Conservation (phyloP, 2,329 filamentous ascomycete genomes). For the Cercospora zeina region DNA sequence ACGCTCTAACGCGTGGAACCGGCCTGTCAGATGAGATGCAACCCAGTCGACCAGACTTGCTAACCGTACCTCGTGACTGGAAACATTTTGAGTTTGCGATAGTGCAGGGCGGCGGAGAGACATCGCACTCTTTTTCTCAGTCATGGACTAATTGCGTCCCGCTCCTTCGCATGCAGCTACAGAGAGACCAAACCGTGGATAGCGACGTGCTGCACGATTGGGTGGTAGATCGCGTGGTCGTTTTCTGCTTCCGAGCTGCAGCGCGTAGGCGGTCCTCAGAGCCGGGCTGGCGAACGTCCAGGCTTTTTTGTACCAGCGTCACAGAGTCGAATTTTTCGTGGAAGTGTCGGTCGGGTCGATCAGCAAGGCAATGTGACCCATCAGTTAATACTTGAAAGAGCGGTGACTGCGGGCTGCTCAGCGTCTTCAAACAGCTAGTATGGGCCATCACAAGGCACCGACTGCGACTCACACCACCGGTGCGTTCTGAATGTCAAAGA, state of each 20-base stretch:
- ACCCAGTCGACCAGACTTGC: neutral
- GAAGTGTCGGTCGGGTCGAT: neutral
- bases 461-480: too few relatives aligned
- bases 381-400: neutral
- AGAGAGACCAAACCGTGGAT: neutral
- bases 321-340: neutral
- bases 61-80: neutral
- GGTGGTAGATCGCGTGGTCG: neutral
- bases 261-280: neutral
- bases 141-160: neutral
- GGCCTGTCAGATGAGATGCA: slow-evolving; percentile 10
- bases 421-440: neutral
- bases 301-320: neutral
- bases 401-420: neutral
- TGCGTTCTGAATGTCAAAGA: neutral
- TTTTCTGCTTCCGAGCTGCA: neutral
- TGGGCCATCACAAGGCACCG: too few relatives aligned
- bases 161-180: neutral
- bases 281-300: neutral
- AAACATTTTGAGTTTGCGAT: neutral
- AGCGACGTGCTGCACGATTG: neutral
- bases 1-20: slow-evolving; percentile 15
- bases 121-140: neutral
- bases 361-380: neutral
- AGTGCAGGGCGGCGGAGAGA: neutral